phyloP scores from a whole-genome alignment of 176 grass and related monocot species.

The Eragrostis curvula region DNA sequence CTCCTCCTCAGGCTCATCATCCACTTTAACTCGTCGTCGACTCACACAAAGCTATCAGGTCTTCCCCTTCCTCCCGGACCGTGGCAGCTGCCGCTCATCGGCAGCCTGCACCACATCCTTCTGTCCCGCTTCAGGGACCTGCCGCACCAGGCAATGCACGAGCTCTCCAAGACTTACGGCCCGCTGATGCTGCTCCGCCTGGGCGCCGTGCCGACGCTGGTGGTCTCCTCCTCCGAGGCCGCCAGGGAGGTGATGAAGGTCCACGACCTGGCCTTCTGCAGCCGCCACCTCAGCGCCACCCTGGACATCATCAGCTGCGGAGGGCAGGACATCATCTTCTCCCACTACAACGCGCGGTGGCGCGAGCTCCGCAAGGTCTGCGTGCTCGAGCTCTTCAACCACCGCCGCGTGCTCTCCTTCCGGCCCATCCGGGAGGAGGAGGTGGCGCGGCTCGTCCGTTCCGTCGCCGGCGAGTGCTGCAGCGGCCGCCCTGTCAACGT shows the following conservation, averaged over 20 bases:
- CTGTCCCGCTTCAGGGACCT: constrained; percentile 28
- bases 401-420: constrained; percentile 51
- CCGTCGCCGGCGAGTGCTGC: background rate
- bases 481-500: background rate
- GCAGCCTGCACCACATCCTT: constrained; percentile 53
- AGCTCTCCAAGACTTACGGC: constrained; percentile 19
- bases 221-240: constrained; percentile 50
- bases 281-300: constrained; percentile 19
- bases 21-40: background rate
- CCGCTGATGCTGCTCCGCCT: constrained; percentile 48
- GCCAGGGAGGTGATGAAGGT: constrained; percentile 50
- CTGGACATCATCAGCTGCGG: constrained; percentile 31
- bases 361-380: constrained; percentile 46
- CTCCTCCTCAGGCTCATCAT: constrained; percentile 24
- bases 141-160: constrained; percentile 39
- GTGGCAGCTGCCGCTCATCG: constrained; percentile 51
- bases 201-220: constrained; percentile 41
- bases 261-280: constrained; percentile 44
- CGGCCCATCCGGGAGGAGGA: constrained; percentile 33
- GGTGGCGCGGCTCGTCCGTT: constrained; percentile 25
- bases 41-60: background rate
- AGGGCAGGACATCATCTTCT: constrained; percentile 36
- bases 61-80: constrained; percentile 35
- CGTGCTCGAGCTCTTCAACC: constrained; percentile 45
- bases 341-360: constrained; percentile 50